Percentiles rank a stretch among this genome's conserved stretches.
Conservation (phyloP, 2,329 filamentous ascomycete species). For the Talaromyces sp. region DNA sequence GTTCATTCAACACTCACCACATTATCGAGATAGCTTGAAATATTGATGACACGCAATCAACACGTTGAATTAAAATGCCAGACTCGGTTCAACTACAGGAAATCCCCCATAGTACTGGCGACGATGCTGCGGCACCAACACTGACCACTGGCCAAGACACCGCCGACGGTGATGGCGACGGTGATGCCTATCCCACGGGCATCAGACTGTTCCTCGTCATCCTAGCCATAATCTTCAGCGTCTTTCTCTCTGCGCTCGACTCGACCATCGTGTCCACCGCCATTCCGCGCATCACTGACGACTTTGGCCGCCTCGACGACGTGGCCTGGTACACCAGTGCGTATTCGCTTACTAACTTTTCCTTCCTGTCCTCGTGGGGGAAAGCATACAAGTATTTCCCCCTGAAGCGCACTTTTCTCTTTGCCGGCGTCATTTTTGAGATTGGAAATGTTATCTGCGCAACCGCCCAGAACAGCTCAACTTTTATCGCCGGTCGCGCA, state of each 20-base stretch:
- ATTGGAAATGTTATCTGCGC: constrained; percentile 35
- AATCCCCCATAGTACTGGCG: background rate
- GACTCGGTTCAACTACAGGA: background rate
- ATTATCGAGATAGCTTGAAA: background rate
- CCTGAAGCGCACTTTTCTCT: constrained; percentile 2
- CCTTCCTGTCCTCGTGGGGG: constrained; percentile 43
- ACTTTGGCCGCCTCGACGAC: constrained; percentile 23
- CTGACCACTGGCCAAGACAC: background rate
- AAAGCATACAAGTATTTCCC: constrained; percentile 44
- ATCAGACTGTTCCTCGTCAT: constrained; percentile 2
- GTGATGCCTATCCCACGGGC: background rate
- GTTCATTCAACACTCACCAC: background rate
- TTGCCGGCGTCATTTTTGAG: constrained; percentile 29
- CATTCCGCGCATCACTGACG: constrained; percentile 22
- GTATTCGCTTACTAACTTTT: constrained; percentile 27
- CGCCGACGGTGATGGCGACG: background rate
- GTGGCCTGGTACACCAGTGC: constrained; percentile 34
- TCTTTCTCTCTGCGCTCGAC: constrained; percentile 11
- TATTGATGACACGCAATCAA: background rate
- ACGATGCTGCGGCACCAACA: background rate
- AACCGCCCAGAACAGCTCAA: constrained; percentile 27
- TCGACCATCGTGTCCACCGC: constrained; percentile 28
- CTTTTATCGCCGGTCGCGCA: constrained; percentile 33
- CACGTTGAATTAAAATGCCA: background rate
- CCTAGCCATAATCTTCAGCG: constrained; percentile 6